Percentiles rank a stretch among this genome's conserved stretches.
Conservation (phyloP, 192 early-diverging fungal genomes). For the Lobosporangium transversale region DNA sequence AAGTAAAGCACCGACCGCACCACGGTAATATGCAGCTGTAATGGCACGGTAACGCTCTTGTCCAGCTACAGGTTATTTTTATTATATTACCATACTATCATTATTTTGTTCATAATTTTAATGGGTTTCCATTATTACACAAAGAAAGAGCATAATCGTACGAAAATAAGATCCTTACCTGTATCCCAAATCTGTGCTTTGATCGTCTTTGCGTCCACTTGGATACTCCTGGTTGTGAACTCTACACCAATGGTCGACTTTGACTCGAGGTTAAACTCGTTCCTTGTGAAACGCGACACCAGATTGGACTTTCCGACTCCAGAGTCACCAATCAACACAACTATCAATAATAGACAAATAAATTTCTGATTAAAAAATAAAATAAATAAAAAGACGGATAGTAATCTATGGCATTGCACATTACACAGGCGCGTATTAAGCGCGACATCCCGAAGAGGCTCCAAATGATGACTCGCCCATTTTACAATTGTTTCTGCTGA, state of each 20-base stretch:
- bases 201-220: slow-evolving; percentile 97
- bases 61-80: slow-evolving; percentile 54
- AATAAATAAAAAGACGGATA: too few relatives aligned
- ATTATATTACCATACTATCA: too few relatives aligned
- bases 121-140: not conserved
- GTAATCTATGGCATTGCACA: too few relatives aligned
- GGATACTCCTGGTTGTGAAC: slow-evolving; percentile 95
- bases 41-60: slow-evolving; percentile 88
- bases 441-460: too few relatives aligned
- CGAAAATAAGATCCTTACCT: slow-evolving; percentile 57
- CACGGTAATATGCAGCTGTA: slow-evolving; percentile 91
- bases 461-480: too few relatives aligned
- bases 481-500: too few relatives aligned
- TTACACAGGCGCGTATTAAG: too few relatives aligned
- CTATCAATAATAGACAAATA: slow-evolving; percentile 57
- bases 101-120: too few relatives aligned
- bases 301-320: slow-evolving; percentile 99
- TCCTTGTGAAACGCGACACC: slow-evolving; percentile 94
- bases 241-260: slow-evolving; percentile 99
- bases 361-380: too few relatives aligned
- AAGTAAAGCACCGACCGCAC: slow-evolving; percentile 95
- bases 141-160: not conserved
- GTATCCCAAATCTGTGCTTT: slow-evolving; percentile 99
- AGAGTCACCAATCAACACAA: slow-evolving; percentile 94
- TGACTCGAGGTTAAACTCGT: slow-evolving; percentile 98